Evolutionary conservation across 176 grass and related monocot species (phyloP).

Genomic region (Aegilops longissima): DNA sequence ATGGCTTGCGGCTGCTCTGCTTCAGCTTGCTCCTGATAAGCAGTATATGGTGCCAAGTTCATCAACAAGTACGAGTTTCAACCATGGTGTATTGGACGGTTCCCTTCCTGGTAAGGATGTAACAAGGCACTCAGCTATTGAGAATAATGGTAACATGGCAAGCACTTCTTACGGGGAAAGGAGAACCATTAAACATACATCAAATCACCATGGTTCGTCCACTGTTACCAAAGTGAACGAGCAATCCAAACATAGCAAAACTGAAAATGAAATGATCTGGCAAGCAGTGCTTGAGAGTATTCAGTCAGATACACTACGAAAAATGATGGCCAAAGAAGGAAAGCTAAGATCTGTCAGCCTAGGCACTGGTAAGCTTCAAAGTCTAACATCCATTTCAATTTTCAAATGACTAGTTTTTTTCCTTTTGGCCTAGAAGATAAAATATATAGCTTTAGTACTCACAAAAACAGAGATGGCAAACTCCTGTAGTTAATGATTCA

Average conservation of each 20-base stretch:
- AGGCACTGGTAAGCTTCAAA: slow-evolving; percentile 59
- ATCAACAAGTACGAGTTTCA: slow-evolving; percentile 57
- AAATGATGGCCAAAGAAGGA: slow-evolving; percentile 83
- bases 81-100: slow-evolving; percentile 30
- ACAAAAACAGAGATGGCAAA: slow-evolving; percentile 16
- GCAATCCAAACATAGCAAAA: slow-evolving; percentile 36
- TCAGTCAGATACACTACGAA: slow-evolving; percentile 71
- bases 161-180: slow-evolving; percentile 40
- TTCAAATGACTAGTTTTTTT: slow-evolving; percentile 15
- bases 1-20: slow-evolving; percentile 78
- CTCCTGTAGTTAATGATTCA: neutral
- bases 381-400: slow-evolving; percentile 17
- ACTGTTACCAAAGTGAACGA: slow-evolving; percentile 37
- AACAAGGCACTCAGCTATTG: slow-evolving; percentile 20
- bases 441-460: neutral
- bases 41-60: slow-evolving; percentile 67
- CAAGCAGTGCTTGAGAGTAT: slow-evolving; percentile 78
- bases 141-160: slow-evolving; percentile 32
- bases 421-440: neutral
- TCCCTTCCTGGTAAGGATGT: slow-evolving; percentile 44
- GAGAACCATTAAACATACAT: slow-evolving; percentile 29
- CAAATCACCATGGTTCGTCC: slow-evolving; percentile 32
- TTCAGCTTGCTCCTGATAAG: slow-evolving; percentile 88
- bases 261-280: slow-evolving; percentile 79
- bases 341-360: slow-evolving; percentile 73